phyloP scores from a whole-genome alignment of 2,329 filamentous ascomycete species.

The Ophiostoma novo-ulmi region DNA sequence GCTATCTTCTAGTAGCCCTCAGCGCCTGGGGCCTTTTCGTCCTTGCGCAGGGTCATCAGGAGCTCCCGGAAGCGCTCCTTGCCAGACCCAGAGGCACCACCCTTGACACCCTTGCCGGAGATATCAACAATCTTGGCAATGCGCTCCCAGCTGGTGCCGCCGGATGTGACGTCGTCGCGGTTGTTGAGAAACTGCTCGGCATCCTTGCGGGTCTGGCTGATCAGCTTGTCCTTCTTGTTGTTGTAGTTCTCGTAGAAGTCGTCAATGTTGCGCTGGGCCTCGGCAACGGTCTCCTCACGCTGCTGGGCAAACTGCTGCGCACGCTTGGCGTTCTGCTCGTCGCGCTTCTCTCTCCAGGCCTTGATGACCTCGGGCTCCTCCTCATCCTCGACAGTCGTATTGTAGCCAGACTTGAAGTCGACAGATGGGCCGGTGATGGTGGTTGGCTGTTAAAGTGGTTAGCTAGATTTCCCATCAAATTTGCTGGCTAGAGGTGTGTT shows the following conservation, averaged over 20 bases:
- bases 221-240: constrained; percentile 90
- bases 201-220: constrained; percentile 81
- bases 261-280: constrained; percentile 90
- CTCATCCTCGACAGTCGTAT: constrained; percentile 58
- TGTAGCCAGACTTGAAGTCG: constrained; percentile 57
- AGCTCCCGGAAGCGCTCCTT: constrained; percentile 96
- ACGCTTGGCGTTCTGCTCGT: constrained; percentile 75
- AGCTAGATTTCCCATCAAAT: not conserved
- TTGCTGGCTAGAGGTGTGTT: too few species aligned
- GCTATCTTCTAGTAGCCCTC: constrained; percentile 50
- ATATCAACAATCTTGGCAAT: constrained; percentile 97
- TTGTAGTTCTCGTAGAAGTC: constrained; percentile 99
- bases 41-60: constrained; percentile 80
- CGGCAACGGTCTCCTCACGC: constrained; percentile 79
- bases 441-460: constrained; percentile 32
- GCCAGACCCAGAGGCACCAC: constrained; percentile 81
- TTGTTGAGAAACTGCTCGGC: constrained; percentile 86
- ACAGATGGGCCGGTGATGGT: constrained; percentile 72
- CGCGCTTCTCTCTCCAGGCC: constrained; percentile 87
- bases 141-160: constrained; percentile 96
- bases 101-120: constrained; percentile 84
- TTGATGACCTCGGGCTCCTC: constrained; percentile 83
- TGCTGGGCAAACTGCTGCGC: constrained; percentile 76
- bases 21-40: constrained; percentile 74
- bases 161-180: constrained; percentile 87